These are phyloP conservation scores for Daldinia caldariorum DNA, from an alignment of 495 filamentous ascomycete species.

Conservation along the genomic window DNA sequence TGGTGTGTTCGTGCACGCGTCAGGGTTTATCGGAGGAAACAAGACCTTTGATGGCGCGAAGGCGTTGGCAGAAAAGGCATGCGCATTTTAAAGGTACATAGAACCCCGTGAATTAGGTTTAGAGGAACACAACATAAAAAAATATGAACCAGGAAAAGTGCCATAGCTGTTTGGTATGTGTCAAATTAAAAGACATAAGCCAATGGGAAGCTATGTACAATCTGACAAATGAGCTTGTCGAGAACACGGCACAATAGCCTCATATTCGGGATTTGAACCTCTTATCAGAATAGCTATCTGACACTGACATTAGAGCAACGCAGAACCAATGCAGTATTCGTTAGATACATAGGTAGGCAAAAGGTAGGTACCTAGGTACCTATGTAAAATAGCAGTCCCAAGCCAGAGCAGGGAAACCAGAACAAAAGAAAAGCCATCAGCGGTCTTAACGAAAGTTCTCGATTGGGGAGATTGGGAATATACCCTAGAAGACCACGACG, in stretches of 20 bases:
- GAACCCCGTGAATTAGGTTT: background rate
- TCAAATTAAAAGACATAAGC: slow-evolving; percentile 31
- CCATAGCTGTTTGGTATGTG: background rate
- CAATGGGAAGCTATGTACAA: background rate
- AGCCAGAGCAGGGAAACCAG: background rate
- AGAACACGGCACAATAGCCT: slow-evolving; percentile 2
- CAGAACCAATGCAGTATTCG: slow-evolving; percentile 8
- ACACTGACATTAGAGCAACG: slow-evolving; percentile 19
- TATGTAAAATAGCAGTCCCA: slow-evolving; percentile 5
- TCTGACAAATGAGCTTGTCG: background rate
- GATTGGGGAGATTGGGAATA: background rate
- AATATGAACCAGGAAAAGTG: background rate
- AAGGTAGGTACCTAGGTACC: background rate
- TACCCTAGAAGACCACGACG: slow-evolving; percentile 8
- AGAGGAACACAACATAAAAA: slow-evolving; percentile 44
- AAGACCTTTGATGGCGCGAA: slow-evolving; percentile 88
- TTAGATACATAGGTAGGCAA: background rate
- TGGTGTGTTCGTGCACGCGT: slow-evolving; percentile 91
- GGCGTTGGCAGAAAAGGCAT: slow-evolving; percentile 82
- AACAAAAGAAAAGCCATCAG: background rate
- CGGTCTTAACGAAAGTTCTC: slow-evolving; percentile 35
- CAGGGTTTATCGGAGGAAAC: slow-evolving; percentile 96
- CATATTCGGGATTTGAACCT: slow-evolving; percentile 12
- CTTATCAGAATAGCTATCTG: slow-evolving; percentile 27
- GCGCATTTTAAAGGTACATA: slow-evolving; percentile 26